phyloP scores from a whole-genome alignment of 768 basidiomycete species.

The Amanita pseudoporphyria region DNA sequence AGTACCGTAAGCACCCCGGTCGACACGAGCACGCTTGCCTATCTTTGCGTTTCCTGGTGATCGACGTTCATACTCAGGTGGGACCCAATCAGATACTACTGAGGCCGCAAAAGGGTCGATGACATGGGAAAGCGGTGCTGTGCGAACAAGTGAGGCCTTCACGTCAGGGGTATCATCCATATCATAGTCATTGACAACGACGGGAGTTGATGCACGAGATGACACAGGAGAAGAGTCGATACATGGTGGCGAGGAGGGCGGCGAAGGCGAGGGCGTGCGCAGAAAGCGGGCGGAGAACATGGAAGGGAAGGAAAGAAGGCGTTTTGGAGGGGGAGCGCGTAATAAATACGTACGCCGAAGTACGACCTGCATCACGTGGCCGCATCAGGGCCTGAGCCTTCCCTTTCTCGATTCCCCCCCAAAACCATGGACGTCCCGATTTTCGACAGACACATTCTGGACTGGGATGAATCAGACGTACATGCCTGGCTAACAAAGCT shows the following conservation, averaged over 20 bases:
- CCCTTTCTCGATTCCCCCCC: background rate
- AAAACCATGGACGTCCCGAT: slow-evolving; percentile 7
- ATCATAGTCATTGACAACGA: slow-evolving; percentile 13
- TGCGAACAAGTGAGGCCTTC: background rate
- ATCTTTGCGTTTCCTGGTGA: slow-evolving; percentile 12
- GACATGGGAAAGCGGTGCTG: slow-evolving; percentile 10
- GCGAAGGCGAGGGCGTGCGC: slow-evolving; percentile 20
- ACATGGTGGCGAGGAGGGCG: slow-evolving; percentile 25
- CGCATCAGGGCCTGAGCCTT: slow-evolving; percentile 1
- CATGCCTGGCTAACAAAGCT: slow-evolving; percentile 67
- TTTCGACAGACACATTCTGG: slow-evolving; percentile 23
- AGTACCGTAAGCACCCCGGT: background rate
- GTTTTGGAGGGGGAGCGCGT: slow-evolving; percentile 1
- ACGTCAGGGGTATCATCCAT: slow-evolving; percentile 13
- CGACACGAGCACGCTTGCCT: slow-evolving; percentile 17
- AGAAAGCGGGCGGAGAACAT: slow-evolving; percentile 12
- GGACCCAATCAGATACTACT: slow-evolving; percentile 33
- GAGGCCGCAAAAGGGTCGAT: slow-evolving; percentile 52
- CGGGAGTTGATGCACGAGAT: slow-evolving; percentile 30
- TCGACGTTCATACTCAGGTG: slow-evolving; percentile 33
- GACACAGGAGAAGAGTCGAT: slow-evolving; percentile 40
- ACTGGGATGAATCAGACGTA: slow-evolving; percentile 76
- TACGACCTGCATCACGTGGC: slow-evolving; percentile 1
- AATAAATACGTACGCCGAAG: slow-evolving; percentile 1
- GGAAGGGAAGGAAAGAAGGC: slow-evolving; percentile 12